These are phyloP conservation scores for Phytophthora constricta DNA, from an alignment of 352 stramenopile species.

Conservation along the genomic window DNA sequence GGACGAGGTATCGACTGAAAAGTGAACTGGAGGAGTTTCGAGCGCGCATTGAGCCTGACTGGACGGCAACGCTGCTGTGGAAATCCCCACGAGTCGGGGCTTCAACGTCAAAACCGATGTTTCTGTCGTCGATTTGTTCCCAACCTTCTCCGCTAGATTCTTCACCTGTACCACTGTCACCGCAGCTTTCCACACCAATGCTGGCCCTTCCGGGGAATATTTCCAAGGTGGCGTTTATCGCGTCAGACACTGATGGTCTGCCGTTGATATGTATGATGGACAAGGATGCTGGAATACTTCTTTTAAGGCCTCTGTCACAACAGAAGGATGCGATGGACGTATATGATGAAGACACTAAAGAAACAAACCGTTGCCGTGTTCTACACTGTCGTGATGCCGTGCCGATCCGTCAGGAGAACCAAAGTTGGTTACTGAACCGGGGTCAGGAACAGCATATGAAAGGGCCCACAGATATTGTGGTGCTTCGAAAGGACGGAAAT, in stretches of 20 bases:
- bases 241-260: conserved; percentile 29
- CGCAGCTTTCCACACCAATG: conserved; percentile 2
- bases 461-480: conserved; percentile 44
- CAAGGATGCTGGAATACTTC: conserved; percentile 37
- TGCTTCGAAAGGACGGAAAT: conserved; percentile 38
- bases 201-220: conserved; percentile 2
- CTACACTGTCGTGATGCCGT: conserved; percentile 54
- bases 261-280: conserved; percentile 58
- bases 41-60: conserved; percentile 55
- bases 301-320: conserved; percentile 46
- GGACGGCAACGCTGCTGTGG: conserved; percentile 41
- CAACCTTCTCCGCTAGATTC: conserved; percentile 4
- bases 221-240: conserved; percentile 46
- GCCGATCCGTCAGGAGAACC: conserved; percentile 27
- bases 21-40: conserved; percentile 38
- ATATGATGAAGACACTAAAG: conserved; percentile 11
- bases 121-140: conserved; percentile 34
- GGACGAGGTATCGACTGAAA: conserved; percentile 43
- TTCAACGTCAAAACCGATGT: conserved; percentile 15
- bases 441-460: not conserved
- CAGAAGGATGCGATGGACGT: conserved; percentile 2
- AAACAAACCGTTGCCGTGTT: conserved; percentile 16
- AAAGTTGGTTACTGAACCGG: conserved; percentile 4
- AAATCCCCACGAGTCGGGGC: conserved; percentile 32
- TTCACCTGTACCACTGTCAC: conserved; percentile 24